Evolutionary conservation across 1,139 yeast species (phyloP), one percentile per base, ranked within the genome.

Genomic region (Hanseniaspora gamundiae): DNA sequence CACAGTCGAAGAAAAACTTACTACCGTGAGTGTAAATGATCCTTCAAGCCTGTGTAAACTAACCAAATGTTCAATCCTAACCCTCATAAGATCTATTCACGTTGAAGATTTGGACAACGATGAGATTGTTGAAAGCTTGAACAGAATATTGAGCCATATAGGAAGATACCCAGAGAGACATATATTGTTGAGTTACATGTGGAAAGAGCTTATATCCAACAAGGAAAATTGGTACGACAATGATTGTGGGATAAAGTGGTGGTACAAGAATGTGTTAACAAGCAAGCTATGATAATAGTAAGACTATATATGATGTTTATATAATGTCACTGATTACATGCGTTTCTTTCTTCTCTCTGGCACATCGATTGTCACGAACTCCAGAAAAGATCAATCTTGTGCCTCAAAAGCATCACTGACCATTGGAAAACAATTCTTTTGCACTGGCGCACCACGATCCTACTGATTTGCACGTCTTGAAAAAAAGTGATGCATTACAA

Each of bases 181-280:
- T 36, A 8, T 22, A 21, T 11, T 21, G 11, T 22, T 36, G 27
- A 24, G n/a, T 6, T 36, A 16, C n/a, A 10, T 22, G n/a, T 36
- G 39, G 39, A 22, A 36, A 9, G 28, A 21, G 22, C 19, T 36
- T 3, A 22, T 36, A 17, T 36, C 29, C 7, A 36, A 36, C 19
- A 36, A 36, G n/a, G 27, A 21, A 14, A 36, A 36, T 8, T 36
- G 39, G 39, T 24, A 24, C 28, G 6, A 36, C 17, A 36, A 36
- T 11, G 39, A 36, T 3, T 6, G 11, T 10, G 39, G 39, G 13
- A 24, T 36, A 2, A 5, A 24, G 11, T 36, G 39, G 39, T 36
- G 39, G 39, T 36, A 36, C 29, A 36, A 21, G 6, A 4, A 22
- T 4, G 39, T 36, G 13, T 21, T 36, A 29, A 21, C 28, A 24